Percentiles rank a stretch among this genome's conserved stretches.
These are phyloP conservation scores for Kwoniella sp. DNA, from an alignment of 768 basidiomycete species.

Conservation along the genomic window DNA sequence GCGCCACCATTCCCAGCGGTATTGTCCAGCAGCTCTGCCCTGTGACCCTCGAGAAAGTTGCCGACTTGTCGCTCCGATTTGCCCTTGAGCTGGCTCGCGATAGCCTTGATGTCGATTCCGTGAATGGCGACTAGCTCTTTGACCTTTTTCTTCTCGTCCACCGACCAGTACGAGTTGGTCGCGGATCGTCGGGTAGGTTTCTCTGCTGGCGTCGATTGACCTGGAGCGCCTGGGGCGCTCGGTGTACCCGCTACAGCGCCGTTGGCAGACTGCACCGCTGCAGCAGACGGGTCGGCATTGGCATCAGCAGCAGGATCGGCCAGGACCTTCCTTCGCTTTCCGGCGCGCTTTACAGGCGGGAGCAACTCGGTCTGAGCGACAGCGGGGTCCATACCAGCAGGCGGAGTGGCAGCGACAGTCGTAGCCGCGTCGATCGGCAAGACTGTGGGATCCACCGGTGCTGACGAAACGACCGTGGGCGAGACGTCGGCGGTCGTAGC, in stretches of 20 bases:
- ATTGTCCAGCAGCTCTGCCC: conserved; percentile 25
- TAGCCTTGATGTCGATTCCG: conserved; percentile 66
- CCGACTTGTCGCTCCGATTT: conserved; percentile 51
- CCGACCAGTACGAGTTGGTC: conserved; percentile 59
- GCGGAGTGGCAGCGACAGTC: not conserved
- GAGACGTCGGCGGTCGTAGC: not conserved
- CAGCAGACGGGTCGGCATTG: not conserved
- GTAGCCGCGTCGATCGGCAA: not conserved
- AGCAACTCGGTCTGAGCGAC: conserved; percentile 23
- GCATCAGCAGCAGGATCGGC: not conserved
- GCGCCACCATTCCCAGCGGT: not conserved
- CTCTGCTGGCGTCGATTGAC: not conserved
- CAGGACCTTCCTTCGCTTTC: conserved; percentile 17
- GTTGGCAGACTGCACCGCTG: conserved; percentile 1
- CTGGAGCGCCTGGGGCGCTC: not conserved
- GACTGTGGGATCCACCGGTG: not conserved
- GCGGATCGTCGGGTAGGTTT: conserved; percentile 17
- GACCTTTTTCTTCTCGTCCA: conserved; percentile 62
- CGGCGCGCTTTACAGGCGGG: conserved; percentile 36
- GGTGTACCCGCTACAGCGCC: not conserved
- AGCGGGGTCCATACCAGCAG: not conserved
- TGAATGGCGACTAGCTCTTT: conserved; percentile 59
- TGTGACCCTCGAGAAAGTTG: conserved; percentile 46
- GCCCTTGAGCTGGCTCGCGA: conserved; percentile 62
- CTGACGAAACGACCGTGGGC: not conserved